phyloP scores from a whole-genome alignment of 179 eudicot species.

The Silene coronaria region DNA sequence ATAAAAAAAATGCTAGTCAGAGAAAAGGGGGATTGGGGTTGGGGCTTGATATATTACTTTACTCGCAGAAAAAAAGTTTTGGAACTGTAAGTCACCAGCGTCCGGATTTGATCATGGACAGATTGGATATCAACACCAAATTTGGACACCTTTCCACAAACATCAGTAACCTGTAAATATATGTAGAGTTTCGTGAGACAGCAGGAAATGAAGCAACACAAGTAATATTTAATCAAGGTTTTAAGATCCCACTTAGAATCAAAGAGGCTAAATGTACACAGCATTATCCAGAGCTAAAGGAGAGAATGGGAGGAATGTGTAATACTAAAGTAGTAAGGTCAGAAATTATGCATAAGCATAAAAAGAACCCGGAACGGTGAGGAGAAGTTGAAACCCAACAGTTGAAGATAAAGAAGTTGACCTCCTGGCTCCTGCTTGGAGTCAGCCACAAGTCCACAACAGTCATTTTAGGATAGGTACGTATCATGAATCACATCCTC shows the following conservation, averaged over 20 bases:
- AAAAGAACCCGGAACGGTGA: too few relatives aligned
- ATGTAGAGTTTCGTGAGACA: slow-evolving; percentile 16
- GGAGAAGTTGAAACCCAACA: too few relatives aligned
- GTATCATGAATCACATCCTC: too few relatives aligned
- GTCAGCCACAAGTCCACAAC: too few relatives aligned
- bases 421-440: too few relatives aligned
- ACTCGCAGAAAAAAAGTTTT: not conserved
- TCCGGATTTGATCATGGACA: slow-evolving; percentile 48
- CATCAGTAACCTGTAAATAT: slow-evolving; percentile 43
- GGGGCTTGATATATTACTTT: not conserved
- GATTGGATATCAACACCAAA: slow-evolving; percentile 43
- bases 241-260: not conserved
- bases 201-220: not conserved
- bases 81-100: slow-evolving; percentile 48
- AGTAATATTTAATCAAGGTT: not conserved
- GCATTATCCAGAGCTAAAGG: not conserved
- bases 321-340: too few relatives aligned
- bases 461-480: too few relatives aligned
- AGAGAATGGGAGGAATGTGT: too few relatives aligned
- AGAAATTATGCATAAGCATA: too few relatives aligned
- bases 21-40: not conserved
- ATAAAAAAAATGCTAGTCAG: slow-evolving; percentile 14
- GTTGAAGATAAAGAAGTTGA: too few relatives aligned
- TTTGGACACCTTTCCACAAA: slow-evolving; percentile 41
- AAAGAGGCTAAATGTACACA: not conserved